A percentile compares a stretch with the other conserved stretches of the same genome.
phyloP scores from a whole-genome alignment of 2,329 filamentous ascomycete species.

The Colletotrichum sp. region DNA sequence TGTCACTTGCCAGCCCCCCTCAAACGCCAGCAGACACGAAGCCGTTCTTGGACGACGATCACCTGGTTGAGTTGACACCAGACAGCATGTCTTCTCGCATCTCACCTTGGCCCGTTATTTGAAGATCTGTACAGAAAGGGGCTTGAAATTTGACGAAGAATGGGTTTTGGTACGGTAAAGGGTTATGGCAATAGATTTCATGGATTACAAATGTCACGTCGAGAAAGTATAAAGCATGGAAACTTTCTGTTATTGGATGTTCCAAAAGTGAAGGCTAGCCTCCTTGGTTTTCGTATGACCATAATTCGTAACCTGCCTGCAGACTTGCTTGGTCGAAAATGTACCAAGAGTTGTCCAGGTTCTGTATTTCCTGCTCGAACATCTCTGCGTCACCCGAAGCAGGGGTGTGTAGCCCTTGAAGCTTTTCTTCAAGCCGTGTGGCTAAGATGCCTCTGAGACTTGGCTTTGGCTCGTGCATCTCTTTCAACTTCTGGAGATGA shows the following conservation, averaged over 20 bases:
- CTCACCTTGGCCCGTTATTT: slow-evolving; percentile 7
- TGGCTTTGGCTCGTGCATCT: slow-evolving; percentile 31
- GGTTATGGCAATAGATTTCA: neutral
- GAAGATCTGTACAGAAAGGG: neutral
- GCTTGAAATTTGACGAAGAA: neutral
- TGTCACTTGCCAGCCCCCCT: slow-evolving; percentile 19
- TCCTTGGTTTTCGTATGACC: slow-evolving; percentile 14
- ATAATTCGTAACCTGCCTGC: slow-evolving; percentile 25
- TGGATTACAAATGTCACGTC: neutral
- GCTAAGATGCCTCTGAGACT: slow-evolving; percentile 28
- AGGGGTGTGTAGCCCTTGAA: slow-evolving; percentile 29
- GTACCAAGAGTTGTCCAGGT: slow-evolving; percentile 28
- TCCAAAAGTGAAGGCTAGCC: neutral
- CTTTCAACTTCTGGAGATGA: slow-evolving; percentile 31
- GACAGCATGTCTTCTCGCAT: slow-evolving; percentile 26
- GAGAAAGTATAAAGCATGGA: neutral
- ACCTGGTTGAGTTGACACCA: slow-evolving; percentile 20
- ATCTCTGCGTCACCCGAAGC: slow-evolving; percentile 15
- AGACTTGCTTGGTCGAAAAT: slow-evolving; percentile 31
- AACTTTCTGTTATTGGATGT: neutral
- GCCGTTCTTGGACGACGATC: neutral
- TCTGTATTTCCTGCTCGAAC: slow-evolving; percentile 13
- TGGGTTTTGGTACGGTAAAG: neutral
- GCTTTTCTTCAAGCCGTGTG: slow-evolving; percentile 28
- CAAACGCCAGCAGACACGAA: slow-evolving; percentile 24